Evolutionary conservation across 2,329 filamentous ascomycete genomes (phyloP), one percentile per base, ranked within the genome.

Genomic region (Xylariaceae sp.): DNA sequence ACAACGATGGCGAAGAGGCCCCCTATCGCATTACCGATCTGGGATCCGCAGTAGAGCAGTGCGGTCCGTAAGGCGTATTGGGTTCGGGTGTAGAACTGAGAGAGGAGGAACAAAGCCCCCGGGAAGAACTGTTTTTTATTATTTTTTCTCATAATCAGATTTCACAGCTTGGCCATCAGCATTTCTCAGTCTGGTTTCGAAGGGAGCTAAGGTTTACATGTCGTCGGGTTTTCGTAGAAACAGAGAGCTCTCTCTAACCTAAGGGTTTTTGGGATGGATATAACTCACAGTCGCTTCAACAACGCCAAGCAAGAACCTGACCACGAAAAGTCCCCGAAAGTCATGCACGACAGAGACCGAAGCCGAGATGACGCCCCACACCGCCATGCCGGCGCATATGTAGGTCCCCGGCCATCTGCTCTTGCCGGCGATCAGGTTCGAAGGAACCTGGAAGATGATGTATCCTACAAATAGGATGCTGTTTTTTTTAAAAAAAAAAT

Each of bases 361-460:
- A 4, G 62, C 67, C 5, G 69, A 73, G 9, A 76, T 66, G 12
- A 62, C 41, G 3, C 71, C 71, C 71, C 71, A 76, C 11, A 69
- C 46, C 1, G 66, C 55, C 62, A 74, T 72, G 6, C 63, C 68
- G 5, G 47, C 45, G n/a, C 70, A 71, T 6, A 76, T 67, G 44
- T 74, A 75, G 16, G 73, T 48, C 1, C 64, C 68, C 4, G 72
- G 72, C 36, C 66, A 67, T 9, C 41, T 45, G 44, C 66, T 38
- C 38, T 57, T 51, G 36, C 56, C 56, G 5, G 62, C 46, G 6
- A 64, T 41, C 40, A 66, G 55, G 44, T 65, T 66, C 17, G 56
- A 60, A 0, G 63, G 62, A 5, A 62, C 48, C 31, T 65, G 62
- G 40, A 63, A 56, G 6, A 57, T 45, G 2, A 65, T 62, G 44